Evolutionary conservation across 208 protist species (phyloP).

Genomic region (Polymyxa betae): DNA sequence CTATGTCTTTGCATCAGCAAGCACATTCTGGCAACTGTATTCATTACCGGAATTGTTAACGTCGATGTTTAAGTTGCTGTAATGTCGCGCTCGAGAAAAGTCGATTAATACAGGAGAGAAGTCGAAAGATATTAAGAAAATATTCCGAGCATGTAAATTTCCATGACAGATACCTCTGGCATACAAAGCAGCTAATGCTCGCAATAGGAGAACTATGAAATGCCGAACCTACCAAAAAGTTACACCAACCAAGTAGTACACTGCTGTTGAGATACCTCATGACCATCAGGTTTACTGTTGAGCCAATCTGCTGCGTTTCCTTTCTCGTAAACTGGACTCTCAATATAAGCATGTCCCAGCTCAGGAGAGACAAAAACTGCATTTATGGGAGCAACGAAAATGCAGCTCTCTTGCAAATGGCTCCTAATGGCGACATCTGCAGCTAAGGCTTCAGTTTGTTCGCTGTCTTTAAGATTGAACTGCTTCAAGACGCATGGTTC

Average conservation of each 20-base stretch:
- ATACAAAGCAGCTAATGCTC: background rate
- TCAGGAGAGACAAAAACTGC: background rate
- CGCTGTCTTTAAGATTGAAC: background rate
- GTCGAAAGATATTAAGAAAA: conserved; percentile 34
- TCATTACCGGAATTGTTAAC: background rate
- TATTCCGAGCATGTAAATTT: conserved; percentile 6
- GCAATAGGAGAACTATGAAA: background rate
- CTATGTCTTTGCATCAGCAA: background rate
- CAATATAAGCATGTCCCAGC: conserved; percentile 8
- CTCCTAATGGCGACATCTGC: conserved; percentile 26
- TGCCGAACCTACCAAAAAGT: background rate
- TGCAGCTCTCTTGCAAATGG: background rate
- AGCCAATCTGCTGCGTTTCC: conserved; percentile 42
- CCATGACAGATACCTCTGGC: conserved; percentile 6
- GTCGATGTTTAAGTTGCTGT: background rate
- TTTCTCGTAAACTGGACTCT: conserved; percentile 23
- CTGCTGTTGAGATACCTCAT: background rate
- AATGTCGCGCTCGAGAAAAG: conserved; percentile 29
- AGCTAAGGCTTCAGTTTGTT: background rate
- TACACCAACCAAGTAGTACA: background rate
- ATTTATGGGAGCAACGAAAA: conserved; percentile 22
- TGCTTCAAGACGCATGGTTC: conserved; percentile 54
- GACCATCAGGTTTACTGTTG: background rate
- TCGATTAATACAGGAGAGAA: conserved; percentile 43
- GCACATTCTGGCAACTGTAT: background rate